Conservation (phyloP, 1,284 basidiomycete species). For the Neotropicomus parvogracilis region DNA sequence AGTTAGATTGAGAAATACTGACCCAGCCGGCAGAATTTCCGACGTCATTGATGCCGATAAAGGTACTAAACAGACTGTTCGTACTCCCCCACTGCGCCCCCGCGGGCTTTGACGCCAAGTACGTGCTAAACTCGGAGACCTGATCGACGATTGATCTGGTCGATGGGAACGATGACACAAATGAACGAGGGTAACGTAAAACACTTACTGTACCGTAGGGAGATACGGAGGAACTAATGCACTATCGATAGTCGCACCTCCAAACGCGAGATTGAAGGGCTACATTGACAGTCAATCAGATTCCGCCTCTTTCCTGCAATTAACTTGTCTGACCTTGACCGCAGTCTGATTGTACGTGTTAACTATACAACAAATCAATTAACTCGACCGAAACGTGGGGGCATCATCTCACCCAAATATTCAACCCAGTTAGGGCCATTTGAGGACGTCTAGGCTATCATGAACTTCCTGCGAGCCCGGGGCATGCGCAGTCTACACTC, state of each 20-base stretch:
- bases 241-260: slow-evolving; percentile 62
- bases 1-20: slow-evolving; percentile 11
- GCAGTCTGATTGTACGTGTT: slow-evolving; percentile 54
- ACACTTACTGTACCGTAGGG: slow-evolving; percentile 51
- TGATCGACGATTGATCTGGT: slow-evolving; percentile 60
- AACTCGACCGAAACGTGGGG: background rate
- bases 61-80: slow-evolving; percentile 57
- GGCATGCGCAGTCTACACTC: slow-evolving; percentile 19
- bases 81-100: slow-evolving; percentile 52
- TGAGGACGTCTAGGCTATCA: slow-evolving; percentile 45
- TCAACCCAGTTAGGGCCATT: slow-evolving; percentile 66
- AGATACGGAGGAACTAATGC: slow-evolving; percentile 53
- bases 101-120: slow-evolving; percentile 48
- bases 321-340: slow-evolving; percentile 39
- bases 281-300: slow-evolving; percentile 21
- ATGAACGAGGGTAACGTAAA: background rate
- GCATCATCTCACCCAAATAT: slow-evolving; percentile 41
- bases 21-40: slow-evolving; percentile 55
- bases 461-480: slow-evolving; percentile 1
- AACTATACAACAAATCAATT: slow-evolving; percentile 21
- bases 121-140: slow-evolving; percentile 52
- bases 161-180: background rate
- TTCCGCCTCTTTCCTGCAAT: background rate
- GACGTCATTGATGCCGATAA: slow-evolving; percentile 67
- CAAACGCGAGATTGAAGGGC: slow-evolving; percentile 58